These are phyloP conservation scores for Roridomyces roridus DNA, from an alignment of 768 basidiomycete genomes.

Conservation along the genomic window DNA sequence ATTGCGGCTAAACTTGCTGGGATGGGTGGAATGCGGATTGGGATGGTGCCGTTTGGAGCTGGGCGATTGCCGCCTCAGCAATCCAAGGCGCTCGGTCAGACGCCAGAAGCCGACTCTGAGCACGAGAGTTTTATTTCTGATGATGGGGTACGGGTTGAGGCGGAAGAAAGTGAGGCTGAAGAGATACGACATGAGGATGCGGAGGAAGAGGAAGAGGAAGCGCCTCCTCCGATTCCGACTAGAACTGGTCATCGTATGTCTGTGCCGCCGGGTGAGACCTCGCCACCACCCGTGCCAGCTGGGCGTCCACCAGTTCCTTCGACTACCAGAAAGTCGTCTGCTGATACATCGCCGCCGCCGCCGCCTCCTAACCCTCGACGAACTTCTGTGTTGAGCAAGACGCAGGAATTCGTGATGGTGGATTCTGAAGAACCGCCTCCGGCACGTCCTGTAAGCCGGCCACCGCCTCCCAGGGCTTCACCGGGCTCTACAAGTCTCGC, in stretches of 20 bases:
- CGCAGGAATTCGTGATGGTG: constrained; percentile 65
- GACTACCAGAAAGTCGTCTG: constrained; percentile 46
- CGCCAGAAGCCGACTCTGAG: constrained; percentile 51
- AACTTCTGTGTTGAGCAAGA: constrained; percentile 29
- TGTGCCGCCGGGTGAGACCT: constrained; percentile 32
- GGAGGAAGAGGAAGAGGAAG: constrained; percentile 54
- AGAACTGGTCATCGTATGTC: constrained; percentile 43
- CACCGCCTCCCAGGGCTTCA: constrained; percentile 46
- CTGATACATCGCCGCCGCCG: constrained; percentile 29
- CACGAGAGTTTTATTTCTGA: constrained; percentile 53
- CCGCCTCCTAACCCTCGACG: constrained; percentile 28
- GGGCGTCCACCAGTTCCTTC: constrained; percentile 44
- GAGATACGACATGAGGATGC: constrained; percentile 67
- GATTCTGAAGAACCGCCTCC: constrained; percentile 55
- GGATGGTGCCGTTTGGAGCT: constrained; percentile 55
- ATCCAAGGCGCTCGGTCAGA: constrained; percentile 34
- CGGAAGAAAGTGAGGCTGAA: constrained; percentile 76
- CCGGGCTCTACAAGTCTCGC: constrained; percentile 35
- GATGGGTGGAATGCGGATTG: constrained; percentile 66
- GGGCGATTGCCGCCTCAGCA: constrained; percentile 37
- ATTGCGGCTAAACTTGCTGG: constrained; percentile 59
- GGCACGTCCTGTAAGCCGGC: constrained; percentile 35
- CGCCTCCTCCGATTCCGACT: constrained; percentile 62
- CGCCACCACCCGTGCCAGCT: constrained; percentile 56
- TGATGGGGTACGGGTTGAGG: constrained; percentile 69